Percentiles rank a stretch among this genome's conserved stretches.
Conservation (phyloP, 331 rosid genomes). For the Malus hybrid region DNA sequence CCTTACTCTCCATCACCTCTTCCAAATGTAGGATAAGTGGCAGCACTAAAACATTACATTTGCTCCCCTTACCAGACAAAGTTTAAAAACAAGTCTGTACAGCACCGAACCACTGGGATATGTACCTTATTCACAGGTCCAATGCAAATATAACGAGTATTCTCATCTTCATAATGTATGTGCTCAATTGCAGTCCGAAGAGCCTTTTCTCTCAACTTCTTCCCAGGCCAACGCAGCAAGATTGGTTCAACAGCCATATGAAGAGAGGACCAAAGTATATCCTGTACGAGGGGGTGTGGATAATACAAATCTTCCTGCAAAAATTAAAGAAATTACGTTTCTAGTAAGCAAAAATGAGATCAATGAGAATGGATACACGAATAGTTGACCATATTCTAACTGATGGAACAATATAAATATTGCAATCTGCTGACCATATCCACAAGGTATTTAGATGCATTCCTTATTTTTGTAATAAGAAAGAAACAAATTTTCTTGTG, state of each 20-base stretch:
- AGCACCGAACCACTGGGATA: background rate
- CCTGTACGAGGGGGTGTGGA: conserved; percentile 83
- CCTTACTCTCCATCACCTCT: background rate
- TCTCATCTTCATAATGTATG: conserved; percentile 89
- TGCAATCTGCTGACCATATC: background rate
- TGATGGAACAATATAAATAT: background rate
- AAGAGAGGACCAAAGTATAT: conserved; percentile 77
- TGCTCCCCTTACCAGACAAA: background rate
- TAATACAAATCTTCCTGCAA: conserved; percentile 85
- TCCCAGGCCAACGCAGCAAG: conserved; percentile 80
- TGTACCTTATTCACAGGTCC: conserved; percentile 92
- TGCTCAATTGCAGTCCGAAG: conserved; percentile 47
- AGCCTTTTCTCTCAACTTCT: conserved; percentile 76
- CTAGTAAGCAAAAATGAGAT: conserved; percentile 6
- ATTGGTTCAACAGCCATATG: conserved; percentile 64
- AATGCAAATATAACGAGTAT: conserved; percentile 84
- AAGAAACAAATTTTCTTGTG: conserved; percentile 15
- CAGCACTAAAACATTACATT: background rate
- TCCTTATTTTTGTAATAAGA: background rate
- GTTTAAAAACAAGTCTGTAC: background rate
- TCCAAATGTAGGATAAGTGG: background rate
- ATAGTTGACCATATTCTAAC: background rate
- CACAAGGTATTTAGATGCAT: background rate
- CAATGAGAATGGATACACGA: conserved; percentile 5
- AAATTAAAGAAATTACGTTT: conserved; percentile 13